These are phyloP conservation scores for Cicer yamashitae DNA, from an alignment of 306 rosid genomes.

Conservation along the genomic window DNA sequence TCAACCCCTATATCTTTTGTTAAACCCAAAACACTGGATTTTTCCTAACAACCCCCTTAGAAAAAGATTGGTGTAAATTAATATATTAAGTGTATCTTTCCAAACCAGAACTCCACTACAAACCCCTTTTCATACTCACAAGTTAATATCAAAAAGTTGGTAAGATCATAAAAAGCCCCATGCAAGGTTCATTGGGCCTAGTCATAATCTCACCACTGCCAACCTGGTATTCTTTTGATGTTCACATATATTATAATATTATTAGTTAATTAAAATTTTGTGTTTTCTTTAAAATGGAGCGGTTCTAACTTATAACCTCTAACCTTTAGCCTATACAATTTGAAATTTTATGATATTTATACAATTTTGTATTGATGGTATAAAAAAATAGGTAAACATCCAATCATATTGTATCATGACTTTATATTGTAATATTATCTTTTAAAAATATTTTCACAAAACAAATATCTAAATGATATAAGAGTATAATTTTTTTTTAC, in stretches of 20 bases:
- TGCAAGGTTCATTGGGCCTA: slow-evolving; percentile 84
- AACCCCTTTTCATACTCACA: slow-evolving; percentile 47
- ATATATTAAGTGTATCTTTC: slow-evolving; percentile 61
- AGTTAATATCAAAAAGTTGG: slow-evolving; percentile 58
- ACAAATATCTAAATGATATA: too few relatives aligned
- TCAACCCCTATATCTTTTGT: slow-evolving; percentile 59
- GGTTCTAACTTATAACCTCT: slow-evolving; percentile 62
- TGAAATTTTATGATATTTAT: not conserved
- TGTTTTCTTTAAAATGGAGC: slow-evolving; percentile 38
- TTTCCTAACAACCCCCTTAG: slow-evolving; percentile 59
- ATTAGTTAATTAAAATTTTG: not conserved
- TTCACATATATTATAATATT: slow-evolving; percentile 32
- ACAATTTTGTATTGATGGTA: not conserved
- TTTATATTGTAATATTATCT: too few relatives aligned
- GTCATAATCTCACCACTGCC: slow-evolving; percentile 93
- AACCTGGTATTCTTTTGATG: slow-evolving; percentile 81
- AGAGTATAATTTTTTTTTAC: too few relatives aligned
- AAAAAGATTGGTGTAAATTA: slow-evolving; percentile 44
- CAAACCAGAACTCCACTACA: slow-evolving; percentile 88
- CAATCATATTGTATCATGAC: not conserved
- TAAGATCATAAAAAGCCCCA: slow-evolving; percentile 55
- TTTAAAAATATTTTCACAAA: too few relatives aligned
- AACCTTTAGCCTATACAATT: slow-evolving; percentile 39
- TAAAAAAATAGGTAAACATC: not conserved
- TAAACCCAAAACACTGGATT: slow-evolving; percentile 65